Evolutionary conservation across 768 basidiomycete species (phyloP).

Genomic region (Rhizopogon salebrosus): DNA sequence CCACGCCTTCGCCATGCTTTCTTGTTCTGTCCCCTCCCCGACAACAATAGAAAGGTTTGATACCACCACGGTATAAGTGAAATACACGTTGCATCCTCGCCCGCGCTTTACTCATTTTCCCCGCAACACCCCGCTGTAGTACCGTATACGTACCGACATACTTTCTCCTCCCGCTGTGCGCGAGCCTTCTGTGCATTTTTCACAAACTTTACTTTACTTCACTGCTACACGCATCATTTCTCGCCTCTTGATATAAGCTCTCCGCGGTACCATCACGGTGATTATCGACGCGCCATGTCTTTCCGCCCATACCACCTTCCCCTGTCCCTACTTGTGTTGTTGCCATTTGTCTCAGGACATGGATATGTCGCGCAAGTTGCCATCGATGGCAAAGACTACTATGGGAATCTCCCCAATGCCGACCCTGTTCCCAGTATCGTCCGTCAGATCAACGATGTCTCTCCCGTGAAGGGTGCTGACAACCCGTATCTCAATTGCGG

Average conservation of each 20-base stretch:
- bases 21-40: background rate
- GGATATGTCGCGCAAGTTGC: slow-evolving; percentile 38
- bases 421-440: slow-evolving; percentile 35
- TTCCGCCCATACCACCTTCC: background rate
- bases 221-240: background rate
- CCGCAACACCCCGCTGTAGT: slow-evolving; percentile 10
- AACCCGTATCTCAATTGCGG: slow-evolving; percentile 63
- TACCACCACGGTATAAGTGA: background rate
- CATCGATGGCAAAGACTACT: slow-evolving; percentile 40
- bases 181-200: slow-evolving; percentile 7
- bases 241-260: background rate
- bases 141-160: background rate
- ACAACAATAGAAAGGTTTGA: slow-evolving; percentile 3
- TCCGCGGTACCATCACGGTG: background rate
- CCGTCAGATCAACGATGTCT: slow-evolving; percentile 37
- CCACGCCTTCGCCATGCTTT: slow-evolving; percentile 1
- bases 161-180: background rate
- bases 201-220: slow-evolving; percentile 1
- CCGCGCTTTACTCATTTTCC: slow-evolving; percentile 10
- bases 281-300: background rate
- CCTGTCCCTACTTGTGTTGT: slow-evolving; percentile 3
- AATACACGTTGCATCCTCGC: slow-evolving; percentile 14
- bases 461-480: slow-evolving; percentile 50
- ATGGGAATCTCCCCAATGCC: slow-evolving; percentile 39
- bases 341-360: slow-evolving; percentile 29